Conservation (phyloP, 116 monocot genomes). For the Zostera marina region DNA sequence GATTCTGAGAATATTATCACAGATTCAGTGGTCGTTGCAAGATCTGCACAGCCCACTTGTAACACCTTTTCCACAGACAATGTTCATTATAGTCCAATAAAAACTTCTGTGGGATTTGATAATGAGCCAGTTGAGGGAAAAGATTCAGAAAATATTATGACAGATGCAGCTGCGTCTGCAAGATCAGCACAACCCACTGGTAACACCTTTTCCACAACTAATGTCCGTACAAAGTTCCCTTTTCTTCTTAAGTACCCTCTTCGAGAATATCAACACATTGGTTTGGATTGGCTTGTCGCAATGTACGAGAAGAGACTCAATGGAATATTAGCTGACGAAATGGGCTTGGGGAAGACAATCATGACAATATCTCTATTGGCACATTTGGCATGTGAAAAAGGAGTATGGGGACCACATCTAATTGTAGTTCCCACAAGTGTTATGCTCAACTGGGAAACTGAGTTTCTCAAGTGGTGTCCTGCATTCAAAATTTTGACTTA, state of each 20-base stretch:
- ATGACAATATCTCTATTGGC: conserved; percentile 98
- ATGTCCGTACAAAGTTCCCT: conserved; percentile 96
- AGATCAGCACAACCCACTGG: conserved; percentile 99
- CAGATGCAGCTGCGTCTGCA: conserved; percentile 95
- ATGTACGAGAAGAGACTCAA: conserved; percentile 98
- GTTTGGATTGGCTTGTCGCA: conserved; percentile 94
- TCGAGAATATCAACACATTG: conserved; percentile 97
- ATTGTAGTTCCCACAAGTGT: conserved; percentile 99
- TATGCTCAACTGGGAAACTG: conserved; percentile 99
- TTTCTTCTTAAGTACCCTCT: conserved; percentile 89
- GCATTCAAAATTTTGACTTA: conserved; percentile 98
- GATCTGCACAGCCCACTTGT: conserved; percentile 99
- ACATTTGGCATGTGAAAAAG: conserved; percentile 96
- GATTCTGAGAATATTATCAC: conserved; percentile 74
- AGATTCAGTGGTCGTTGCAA: conserved; percentile 95
- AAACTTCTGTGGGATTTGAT: conserved; percentile 10
- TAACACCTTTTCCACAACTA: conserved; percentile 91
- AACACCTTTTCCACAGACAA: conserved; percentile 94
- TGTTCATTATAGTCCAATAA: too few species aligned
- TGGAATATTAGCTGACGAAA: conserved; percentile 99
- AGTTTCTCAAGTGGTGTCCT: conserved; percentile 98
- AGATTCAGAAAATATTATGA: conserved; percentile 70
- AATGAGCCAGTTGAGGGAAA: conserved; percentile 18
- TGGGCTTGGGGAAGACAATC: conserved; percentile 98
- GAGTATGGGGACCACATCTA: conserved; percentile 98